phyloP scores from a whole-genome alignment of 176 grass and related monocot species.

The Rhynchospora tenuis region DNA sequence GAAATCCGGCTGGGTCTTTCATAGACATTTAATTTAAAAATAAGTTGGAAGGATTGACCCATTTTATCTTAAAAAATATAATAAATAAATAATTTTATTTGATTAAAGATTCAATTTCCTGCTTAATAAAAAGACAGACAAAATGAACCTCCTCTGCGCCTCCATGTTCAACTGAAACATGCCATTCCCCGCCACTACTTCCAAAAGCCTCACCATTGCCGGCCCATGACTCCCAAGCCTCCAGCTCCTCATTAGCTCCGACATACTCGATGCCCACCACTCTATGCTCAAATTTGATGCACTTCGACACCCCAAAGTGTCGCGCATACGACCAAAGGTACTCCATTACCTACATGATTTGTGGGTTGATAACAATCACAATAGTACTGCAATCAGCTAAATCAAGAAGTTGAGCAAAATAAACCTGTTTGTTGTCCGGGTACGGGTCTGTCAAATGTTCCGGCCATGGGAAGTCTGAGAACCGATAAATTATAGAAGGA shows the following conservation, averaged over 20 bases:
- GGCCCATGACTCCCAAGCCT: slow-evolving; percentile 42
- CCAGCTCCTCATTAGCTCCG: slow-evolving; percentile 2
- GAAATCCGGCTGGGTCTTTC: too few species aligned
- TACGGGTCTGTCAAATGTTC: slow-evolving; percentile 15
- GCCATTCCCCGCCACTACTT: slow-evolving; percentile 24
- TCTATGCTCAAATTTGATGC: slow-evolving; percentile 36
- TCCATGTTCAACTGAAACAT: slow-evolving; percentile 24
- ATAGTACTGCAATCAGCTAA: neutral
- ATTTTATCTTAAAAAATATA: too few species aligned
- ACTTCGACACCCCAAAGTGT: slow-evolving; percentile 44
- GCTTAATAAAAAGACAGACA: neutral
- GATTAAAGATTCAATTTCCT: too few species aligned
- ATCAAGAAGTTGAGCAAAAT: neutral
- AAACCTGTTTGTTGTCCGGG: slow-evolving; percentile 36
- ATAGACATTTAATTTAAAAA: too few species aligned
- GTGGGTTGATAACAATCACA: neutral
- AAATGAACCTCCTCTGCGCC: slow-evolving; percentile 13
- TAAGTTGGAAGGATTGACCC: too few species aligned
- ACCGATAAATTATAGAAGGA: slow-evolving; percentile 21
- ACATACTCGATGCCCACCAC: slow-evolving; percentile 44
- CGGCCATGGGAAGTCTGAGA: slow-evolving; percentile 87
- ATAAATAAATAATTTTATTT: too few species aligned
- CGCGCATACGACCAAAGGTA: slow-evolving; percentile 68
- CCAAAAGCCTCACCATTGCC: slow-evolving; percentile 71
- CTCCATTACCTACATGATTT: slow-evolving; percentile 30